Base-by-base conservation (phyloP, 208 protist species). In the Crithidia bombi region DNA sequence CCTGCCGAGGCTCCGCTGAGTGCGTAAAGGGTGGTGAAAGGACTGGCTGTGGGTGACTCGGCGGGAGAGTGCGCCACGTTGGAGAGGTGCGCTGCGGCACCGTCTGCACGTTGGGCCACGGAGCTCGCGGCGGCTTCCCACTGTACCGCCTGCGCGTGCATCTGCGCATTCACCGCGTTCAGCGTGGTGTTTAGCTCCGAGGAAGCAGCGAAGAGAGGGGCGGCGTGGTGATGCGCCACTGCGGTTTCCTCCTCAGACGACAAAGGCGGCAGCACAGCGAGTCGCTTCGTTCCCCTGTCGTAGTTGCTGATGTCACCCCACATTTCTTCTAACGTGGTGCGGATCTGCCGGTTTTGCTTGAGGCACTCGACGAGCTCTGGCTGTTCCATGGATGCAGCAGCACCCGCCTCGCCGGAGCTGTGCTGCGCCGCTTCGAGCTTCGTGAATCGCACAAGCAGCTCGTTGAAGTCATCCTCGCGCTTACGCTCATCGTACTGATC, bases 391-490 rank as follows among this genome's bases (percentile, higher is more conserved):
- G 33, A 23, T 17, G 41, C 69, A n/a, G 56, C 64, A 5, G 44
- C 25, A 5, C 33, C 61, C 28, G 32, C 70, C 9, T 39, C 47
- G 33, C n/a, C 58, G 1, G 33, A 15, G 30, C 26, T n/a, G 47
- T 36, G 46, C 35, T 69, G 56, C 28, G 21, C 35, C 10, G 55
- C 17, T 35, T 77, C 71, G 2, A 77, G 26, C 39, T 65, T 70
- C 1, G 71, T 67, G 41, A 64, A 65, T 21, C 64, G 63, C 19
- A 92, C 82, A 38, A 91, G 73, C 0, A 95, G 78, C 28, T 81
- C 79, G 72, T 92, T 95, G 62, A 81, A 90, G 58, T 90, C 86
- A 56, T 90, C 83, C 75, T 93, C 87, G 21, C 86, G 78, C 33
- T 83, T 79, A 32, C 52, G 72, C 5, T 69, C 78, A 43, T 95